Conservation (phyloP, 2,329 filamentous ascomycete genomes). For the Conoideocrella luteorostrata region DNA sequence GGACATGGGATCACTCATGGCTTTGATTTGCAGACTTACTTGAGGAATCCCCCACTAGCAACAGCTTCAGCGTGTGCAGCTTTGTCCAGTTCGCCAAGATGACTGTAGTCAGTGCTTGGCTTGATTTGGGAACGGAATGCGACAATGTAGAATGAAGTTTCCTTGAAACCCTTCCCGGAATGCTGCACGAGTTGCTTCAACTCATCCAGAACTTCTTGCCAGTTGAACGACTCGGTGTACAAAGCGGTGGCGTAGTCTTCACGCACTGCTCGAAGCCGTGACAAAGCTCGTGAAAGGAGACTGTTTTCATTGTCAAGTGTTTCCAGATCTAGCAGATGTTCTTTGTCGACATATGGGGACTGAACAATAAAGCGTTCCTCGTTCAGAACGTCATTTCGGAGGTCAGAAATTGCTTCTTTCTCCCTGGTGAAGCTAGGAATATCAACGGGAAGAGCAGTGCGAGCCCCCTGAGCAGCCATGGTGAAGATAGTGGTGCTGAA, state of each 20-base stretch:
- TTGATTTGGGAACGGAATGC: conserved; percentile 73
- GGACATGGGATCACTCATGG: neutral
- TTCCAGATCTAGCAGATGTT: conserved; percentile 67
- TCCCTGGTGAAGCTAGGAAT: conserved; percentile 19
- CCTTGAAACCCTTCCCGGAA: conserved; percentile 47
- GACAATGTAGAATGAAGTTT: conserved; percentile 72
- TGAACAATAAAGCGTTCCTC: conserved; percentile 44
- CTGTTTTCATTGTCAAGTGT: conserved; percentile 59
- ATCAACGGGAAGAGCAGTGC: conserved; percentile 17
- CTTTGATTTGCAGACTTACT: conserved; percentile 40
- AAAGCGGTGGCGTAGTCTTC: conserved; percentile 69
- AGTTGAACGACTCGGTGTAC: conserved; percentile 74
- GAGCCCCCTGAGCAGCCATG: conserved; percentile 22
- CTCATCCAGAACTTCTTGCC: conserved; percentile 53
- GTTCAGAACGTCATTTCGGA: conserved; percentile 16
- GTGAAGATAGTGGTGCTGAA: conserved; percentile 4
- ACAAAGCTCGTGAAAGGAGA: conserved; percentile 66
- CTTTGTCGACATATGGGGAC: conserved; percentile 67
- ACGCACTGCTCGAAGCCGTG: conserved; percentile 53
- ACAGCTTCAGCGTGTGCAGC: conserved; percentile 76
- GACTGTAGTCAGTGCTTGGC: conserved; percentile 56
- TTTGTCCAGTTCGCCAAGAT: conserved; percentile 68
- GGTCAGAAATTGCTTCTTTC: conserved; percentile 18
- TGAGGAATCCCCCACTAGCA: conserved; percentile 72
- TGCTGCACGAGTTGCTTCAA: conserved; percentile 45